Evolutionary conservation across 2,329 filamentous ascomycete species (phyloP), one percentile per base, ranked within the genome.

Genomic region (Cytospora leucostoma): DNA sequence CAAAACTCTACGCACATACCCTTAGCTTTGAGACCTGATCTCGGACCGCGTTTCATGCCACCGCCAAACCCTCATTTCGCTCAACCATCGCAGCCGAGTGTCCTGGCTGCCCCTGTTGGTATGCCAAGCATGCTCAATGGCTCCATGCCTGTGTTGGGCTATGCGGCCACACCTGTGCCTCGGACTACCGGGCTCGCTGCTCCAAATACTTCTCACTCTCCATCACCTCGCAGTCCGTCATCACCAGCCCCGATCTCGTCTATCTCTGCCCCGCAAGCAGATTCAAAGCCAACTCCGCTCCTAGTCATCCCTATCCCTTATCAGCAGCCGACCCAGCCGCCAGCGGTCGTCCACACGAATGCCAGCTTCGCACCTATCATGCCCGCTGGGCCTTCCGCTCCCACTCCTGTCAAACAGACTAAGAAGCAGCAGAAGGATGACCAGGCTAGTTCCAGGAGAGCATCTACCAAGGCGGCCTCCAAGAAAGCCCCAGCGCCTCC

Each of bases 151-250:
- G 68, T 70, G 63, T 62, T 71, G 40, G 69, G 69, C 8, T 69
- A 71, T 47, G 59, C 68, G 38, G 59, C 63, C 1, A 47, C 62
- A 34, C 52, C 65, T 17, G 63, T 66, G 13, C 66, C 56, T 35
- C 70, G 68, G 38, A 69, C 70, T n/a, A 68, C 69, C 27, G 68
- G 71, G 8, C 71, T 74, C 8, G 70, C 70, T 17, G 65, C 68
- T 0, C 71, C 72, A 1, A 70, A 70, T 56, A 65, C 70, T 2
- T 63, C 68, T 15, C 71, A 69, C 21, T 66, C 66, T 5, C 65
- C 66, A 8, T 70, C 70, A 2, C 67, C 71, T 19, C 56, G 71
- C 4, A 54, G 69, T 49, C 68, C 68, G 7, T 49, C 62, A 33
- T 53, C 63, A n/a, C 35, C 54, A 34, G 50, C 56, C 11, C 49